A percentile compares a stretch with the other conserved stretches of the same genome.
phyloP scores from a whole-genome alignment of 768 basidiomycete genomes.

The Tricholoma matsutake region DNA sequence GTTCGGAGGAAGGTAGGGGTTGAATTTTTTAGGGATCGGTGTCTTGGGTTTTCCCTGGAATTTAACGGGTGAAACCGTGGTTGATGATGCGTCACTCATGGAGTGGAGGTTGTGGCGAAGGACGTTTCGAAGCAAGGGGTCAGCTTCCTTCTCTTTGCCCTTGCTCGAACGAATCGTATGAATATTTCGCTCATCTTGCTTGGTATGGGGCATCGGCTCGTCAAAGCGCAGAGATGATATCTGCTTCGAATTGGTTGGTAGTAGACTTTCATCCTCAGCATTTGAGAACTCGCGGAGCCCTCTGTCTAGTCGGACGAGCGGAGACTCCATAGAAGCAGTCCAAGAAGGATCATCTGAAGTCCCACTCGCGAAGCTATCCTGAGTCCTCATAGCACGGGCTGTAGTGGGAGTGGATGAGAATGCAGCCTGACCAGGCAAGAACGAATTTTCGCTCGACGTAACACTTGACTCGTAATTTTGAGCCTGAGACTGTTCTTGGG shows the following conservation, averaged over 20 bases:
- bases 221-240: conserved; percentile 17
- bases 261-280: conserved; percentile 32
- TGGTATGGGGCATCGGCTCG: conserved; percentile 19
- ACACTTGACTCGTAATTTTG: conserved; percentile 39
- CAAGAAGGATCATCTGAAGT: conserved; percentile 58
- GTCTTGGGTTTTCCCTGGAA: conserved; percentile 53
- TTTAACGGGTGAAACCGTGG: conserved; percentile 48
- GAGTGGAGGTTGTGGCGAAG: conserved; percentile 49
- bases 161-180: conserved; percentile 29
- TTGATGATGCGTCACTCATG: conserved; percentile 35
- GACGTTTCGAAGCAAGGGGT: conserved; percentile 47
- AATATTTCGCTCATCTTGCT: conserved; percentile 8
- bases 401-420: conserved; percentile 79
- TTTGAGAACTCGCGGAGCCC: conserved; percentile 55
- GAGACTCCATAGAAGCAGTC: conserved; percentile 72
- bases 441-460: conserved; percentile 64
- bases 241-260: conserved; percentile 10
- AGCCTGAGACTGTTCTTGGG: conserved; percentile 19
- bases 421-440: conserved; percentile 68
- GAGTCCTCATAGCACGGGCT: conserved; percentile 31
- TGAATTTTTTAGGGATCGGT: conserved; percentile 50
- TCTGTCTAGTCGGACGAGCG: conserved; percentile 63
- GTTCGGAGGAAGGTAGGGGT: conserved; percentile 59
- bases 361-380: conserved; percentile 37
- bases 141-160: conserved; percentile 46